phyloP scores from a whole-genome alignment of 2,329 filamentous ascomycete species.

The Juglanconis oblonga region DNA sequence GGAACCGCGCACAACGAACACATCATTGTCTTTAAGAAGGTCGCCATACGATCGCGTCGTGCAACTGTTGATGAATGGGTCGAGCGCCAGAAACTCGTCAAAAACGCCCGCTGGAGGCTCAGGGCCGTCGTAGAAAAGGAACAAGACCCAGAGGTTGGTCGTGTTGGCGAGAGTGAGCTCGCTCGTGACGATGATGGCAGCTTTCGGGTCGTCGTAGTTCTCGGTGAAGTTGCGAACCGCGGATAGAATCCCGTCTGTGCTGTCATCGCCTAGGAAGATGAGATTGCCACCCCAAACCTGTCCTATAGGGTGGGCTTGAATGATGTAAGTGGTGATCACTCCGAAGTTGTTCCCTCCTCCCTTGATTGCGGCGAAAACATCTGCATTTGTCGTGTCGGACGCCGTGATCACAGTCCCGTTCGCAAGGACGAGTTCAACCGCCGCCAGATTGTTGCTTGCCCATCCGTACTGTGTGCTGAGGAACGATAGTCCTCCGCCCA shows the following conservation, averaged over 20 bases:
- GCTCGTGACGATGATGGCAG: conserved; percentile 56
- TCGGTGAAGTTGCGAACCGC: conserved; percentile 50
- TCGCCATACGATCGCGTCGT: conserved; percentile 24
- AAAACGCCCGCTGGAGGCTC: conserved; percentile 52
- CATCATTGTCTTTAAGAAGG: conserved; percentile 24
- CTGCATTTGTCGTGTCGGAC: conserved; percentile 37
- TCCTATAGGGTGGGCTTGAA: conserved; percentile 39
- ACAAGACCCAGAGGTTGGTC: conserved; percentile 56
- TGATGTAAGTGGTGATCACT: conserved; percentile 43
- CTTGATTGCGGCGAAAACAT: conserved; percentile 51
- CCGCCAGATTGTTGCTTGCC: conserved; percentile 45
- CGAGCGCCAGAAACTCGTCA: conserved; percentile 50
- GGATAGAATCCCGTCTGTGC: conserved; percentile 31
- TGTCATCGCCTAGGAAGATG: conserved; percentile 30
- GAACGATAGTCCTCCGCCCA: conserved; percentile 53
- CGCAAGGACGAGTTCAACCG: conserved; percentile 51
- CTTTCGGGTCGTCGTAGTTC: conserved; percentile 57
- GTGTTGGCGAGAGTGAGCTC: conserved; percentile 41
- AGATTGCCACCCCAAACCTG: conserved; percentile 42
- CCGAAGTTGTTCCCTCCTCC: conserved; percentile 59
- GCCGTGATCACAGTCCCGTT: conserved; percentile 46
- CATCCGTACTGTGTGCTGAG: conserved; percentile 50
- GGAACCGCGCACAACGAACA: conserved; percentile 20
- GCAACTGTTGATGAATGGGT: conserved; percentile 35
- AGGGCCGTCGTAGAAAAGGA: conserved; percentile 61